Conservation (phyloP, 257 asterid species). For the Solanum ossicruentum region DNA sequence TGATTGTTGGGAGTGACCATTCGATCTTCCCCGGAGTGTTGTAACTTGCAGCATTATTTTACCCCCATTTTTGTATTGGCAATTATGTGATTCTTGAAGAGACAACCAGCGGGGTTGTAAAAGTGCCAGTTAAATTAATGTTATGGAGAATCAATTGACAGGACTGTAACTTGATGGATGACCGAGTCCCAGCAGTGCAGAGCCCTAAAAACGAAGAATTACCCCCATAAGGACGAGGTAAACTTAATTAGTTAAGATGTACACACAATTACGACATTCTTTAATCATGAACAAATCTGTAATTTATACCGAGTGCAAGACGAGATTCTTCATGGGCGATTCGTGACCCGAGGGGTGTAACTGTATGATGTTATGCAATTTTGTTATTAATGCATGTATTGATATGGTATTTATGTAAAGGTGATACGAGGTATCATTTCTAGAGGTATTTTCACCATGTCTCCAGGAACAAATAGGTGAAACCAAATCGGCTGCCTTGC, state of each 20-base stretch:
- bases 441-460: neutral
- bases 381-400: neutral
- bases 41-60: neutral
- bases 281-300: neutral
- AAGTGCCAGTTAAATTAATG: neutral
- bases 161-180: neutral
- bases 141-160: neutral
- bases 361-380: neutral
- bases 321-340: neutral
- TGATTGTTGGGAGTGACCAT: slow-evolving; percentile 12
- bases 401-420: neutral
- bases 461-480: neutral
- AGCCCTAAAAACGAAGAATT: neutral
- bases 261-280: neutral
- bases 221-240: neutral
- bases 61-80: neutral
- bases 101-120: neutral
- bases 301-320: neutral
- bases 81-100: neutral
- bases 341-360: neutral
- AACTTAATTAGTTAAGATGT: neutral
- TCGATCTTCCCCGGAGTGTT: neutral
- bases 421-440: neutral
- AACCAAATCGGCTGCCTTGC: neutral
- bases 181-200: neutral